Base-by-base conservation (phyloP, 495 filamentous ascomycete genomes). In the Aspergillus nanangensis region DNA sequence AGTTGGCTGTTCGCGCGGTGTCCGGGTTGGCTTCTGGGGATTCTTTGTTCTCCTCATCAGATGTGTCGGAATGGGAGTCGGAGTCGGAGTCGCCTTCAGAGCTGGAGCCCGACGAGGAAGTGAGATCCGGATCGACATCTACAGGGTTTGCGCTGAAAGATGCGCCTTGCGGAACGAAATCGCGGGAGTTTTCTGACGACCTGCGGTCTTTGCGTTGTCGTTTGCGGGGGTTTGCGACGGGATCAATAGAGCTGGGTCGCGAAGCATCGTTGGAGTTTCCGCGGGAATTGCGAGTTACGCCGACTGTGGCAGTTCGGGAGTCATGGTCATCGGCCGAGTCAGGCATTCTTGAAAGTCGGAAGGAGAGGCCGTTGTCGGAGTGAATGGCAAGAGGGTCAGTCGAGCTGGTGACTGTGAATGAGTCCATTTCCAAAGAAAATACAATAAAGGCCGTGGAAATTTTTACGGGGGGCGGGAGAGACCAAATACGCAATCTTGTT, bases 301-400 rank as follows among this genome's bases (percentile, higher is more conserved):
- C 67, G 5, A 73, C 54, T 3, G 63, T 58, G 21, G 68, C 68
- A 23, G 62, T 75, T 34, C 71, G 58, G 8, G 71, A 75, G 44
- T 75, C 71, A 10, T 61, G 48, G 13, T 75, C 69, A 47, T 69
- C 69, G 29, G 53, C 64, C 8, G 50, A 47, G 37, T 61, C 58
- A 18, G 63, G 15, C 66, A 68, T 72, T 34, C 19, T 47, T 51
- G 22, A 37, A 29, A 13, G 19, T 15, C 34, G 4, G 25, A 45
- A 14, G n/a, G 17, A 21, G 14, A 27, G 20, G 20, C 9, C 22
- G 17, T 17, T 7, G 15, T 32, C 11, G 27, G 20, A 15, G 24
- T 19, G 20, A 22, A 46, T 32, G 24, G n/a, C 10, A 7, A 11
- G 31, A 19, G 17, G 7, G 31, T 25, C 7, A 44, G 5, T 7